Conservation (phyloP, 768 basidiomycete genomes). For the Pisolithus orientalis region DNA sequence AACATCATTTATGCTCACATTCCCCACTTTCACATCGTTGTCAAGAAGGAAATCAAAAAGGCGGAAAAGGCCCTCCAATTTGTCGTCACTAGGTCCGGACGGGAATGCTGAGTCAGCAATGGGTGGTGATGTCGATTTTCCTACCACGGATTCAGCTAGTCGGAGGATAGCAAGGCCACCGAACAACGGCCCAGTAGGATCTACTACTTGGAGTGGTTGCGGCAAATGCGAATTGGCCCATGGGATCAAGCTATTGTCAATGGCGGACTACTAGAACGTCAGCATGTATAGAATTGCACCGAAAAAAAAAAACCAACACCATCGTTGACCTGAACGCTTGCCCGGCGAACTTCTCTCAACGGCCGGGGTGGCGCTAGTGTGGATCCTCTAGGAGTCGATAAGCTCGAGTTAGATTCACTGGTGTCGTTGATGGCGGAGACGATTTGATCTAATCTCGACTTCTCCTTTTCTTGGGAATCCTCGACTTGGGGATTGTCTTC, state of each 20-base stretch:
- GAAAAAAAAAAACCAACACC: constrained; percentile 9
- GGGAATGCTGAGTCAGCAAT: constrained; percentile 81
- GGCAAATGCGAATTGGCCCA: constrained; percentile 92
- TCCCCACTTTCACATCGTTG: constrained; percentile 86
- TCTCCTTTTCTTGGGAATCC: constrained; percentile 34
- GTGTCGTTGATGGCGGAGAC: constrained; percentile 39
- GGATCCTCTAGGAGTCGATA: constrained; percentile 11
- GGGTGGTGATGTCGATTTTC: constrained; percentile 56
- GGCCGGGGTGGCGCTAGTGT: constrained; percentile 55
- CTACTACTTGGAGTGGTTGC: constrained; percentile 46
- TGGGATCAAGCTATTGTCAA: constrained; percentile 57
- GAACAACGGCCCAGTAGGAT: constrained; percentile 38
- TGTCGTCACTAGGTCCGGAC: constrained; percentile 59
- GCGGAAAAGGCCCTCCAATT: constrained; percentile 79
- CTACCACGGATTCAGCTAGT: constrained; percentile 76
- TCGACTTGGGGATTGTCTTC: constrained; percentile 17
- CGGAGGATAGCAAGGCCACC: constrained; percentile 78
- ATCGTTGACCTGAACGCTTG: constrained; percentile 25
- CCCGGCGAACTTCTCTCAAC: constrained; percentile 53
- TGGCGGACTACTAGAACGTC: constrained; percentile 14
- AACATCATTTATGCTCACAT: constrained; percentile 91
- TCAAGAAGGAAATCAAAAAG: constrained; percentile 91
- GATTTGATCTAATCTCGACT: constrained; percentile 48
- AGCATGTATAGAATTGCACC: constrained; percentile 1
- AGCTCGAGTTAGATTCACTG: constrained; percentile 7